Percentiles rank a stretch among this genome's conserved stretches.
These are phyloP conservation scores for Phaeotremella skinneri DNA, from an alignment of 768 basidiomycete genomes.

Conservation along the genomic window DNA sequence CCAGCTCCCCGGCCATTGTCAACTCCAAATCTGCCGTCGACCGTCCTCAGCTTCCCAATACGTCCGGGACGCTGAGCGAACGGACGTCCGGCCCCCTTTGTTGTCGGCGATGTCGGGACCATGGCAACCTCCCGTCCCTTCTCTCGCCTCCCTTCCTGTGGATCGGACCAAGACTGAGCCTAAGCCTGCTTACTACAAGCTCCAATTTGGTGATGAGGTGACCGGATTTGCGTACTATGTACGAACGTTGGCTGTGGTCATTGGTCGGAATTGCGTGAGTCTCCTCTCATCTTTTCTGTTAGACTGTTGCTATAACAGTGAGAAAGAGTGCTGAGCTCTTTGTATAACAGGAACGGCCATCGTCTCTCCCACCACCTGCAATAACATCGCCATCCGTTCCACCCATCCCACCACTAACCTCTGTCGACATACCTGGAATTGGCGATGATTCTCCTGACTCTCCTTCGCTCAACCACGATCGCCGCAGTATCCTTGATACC, in stretches of 20 bases:
- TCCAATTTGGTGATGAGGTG: constrained; percentile 48
- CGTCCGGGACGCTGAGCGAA: neutral
- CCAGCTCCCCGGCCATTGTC: neutral
- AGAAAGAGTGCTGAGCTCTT: neutral
- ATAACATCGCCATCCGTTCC: constrained; percentile 27
- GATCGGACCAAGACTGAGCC: constrained; percentile 48
- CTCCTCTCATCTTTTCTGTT: neutral
- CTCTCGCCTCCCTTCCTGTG: constrained; percentile 43
- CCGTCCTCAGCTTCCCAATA: neutral
- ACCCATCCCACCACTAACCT: constrained; percentile 20
- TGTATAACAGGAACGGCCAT: constrained; percentile 16
- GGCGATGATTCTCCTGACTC: neutral
- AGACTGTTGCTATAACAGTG: neutral
- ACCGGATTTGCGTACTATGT: constrained; percentile 91
- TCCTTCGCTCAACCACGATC: constrained; percentile 13
- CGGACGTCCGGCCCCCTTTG: neutral
- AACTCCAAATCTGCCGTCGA: neutral
- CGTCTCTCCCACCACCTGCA: constrained; percentile 26
- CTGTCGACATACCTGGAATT: neutral
- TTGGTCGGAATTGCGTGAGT: constrained; percentile 64
- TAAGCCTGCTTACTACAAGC: constrained; percentile 50
- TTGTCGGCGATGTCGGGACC: constrained; percentile 15
- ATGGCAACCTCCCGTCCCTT: constrained; percentile 42
- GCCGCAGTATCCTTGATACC: constrained; percentile 1
- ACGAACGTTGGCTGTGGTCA: constrained; percentile 87